Conservation (phyloP, 306 rosid species). For the Vicia villosa region DNA sequence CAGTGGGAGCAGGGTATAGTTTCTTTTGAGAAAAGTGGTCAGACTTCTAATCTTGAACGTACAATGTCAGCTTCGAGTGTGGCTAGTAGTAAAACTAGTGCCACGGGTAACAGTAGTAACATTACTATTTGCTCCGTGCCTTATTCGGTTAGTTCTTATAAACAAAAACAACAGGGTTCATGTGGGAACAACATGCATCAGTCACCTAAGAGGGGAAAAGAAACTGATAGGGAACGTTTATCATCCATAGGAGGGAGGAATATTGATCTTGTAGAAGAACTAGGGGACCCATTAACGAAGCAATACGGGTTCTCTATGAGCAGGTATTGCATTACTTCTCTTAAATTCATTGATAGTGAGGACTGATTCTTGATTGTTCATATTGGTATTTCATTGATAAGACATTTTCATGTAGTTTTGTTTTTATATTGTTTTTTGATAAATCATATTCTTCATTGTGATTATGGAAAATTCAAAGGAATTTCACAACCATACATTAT, state of each 20-base stretch:
- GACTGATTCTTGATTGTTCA: conserved; percentile 22
- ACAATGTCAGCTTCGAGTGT: conserved; percentile 64
- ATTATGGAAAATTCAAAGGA: neutral
- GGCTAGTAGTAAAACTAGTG: conserved; percentile 64
- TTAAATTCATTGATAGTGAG: conserved; percentile 17
- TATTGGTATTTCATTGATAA: conserved; percentile 21
- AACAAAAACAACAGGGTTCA: conserved; percentile 52
- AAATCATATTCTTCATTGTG: conserved; percentile 26
- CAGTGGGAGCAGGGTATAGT: conserved; percentile 67
- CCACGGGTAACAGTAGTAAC: conserved; percentile 69
- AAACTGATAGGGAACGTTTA: conserved; percentile 46
- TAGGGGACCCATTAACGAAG: conserved; percentile 46
- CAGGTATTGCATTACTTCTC: conserved; percentile 50
- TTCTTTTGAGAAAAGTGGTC: conserved; percentile 46
- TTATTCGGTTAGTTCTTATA: conserved; percentile 55
- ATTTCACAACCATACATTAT: conserved; percentile 20
- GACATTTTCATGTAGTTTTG: conserved; percentile 29
- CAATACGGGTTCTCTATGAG: conserved; percentile 43
- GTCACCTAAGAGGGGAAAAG: conserved; percentile 52
- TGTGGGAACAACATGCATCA: conserved; percentile 50
- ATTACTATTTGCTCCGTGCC: conserved; percentile 62
- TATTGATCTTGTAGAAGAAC: conserved; percentile 50
- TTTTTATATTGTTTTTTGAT: conserved; percentile 22
- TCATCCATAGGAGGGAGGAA: conserved; percentile 46
- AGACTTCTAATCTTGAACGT: conserved; percentile 52